Evolutionary conservation across 1,284 basidiomycete species (phyloP), one percentile per base, ranked within the genome.

Genomic region (Phellopilus nigrolimitatus): DNA sequence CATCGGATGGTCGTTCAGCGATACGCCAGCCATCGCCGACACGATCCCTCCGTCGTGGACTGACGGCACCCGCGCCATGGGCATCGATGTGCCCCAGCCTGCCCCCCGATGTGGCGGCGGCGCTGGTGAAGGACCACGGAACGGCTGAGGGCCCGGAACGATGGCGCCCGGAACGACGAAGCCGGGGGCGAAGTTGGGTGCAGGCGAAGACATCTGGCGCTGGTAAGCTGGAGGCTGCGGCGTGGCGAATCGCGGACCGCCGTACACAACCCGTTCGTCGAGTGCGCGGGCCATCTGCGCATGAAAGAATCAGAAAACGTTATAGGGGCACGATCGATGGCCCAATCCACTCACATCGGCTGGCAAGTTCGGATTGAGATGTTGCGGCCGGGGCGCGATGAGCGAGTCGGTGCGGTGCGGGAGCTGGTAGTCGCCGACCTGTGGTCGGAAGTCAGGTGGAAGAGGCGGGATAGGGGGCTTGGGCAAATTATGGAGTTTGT

Each of bases 351-450:
- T 62, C 62, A 83, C 84, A 61, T 84, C 81, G 27, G 74, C 71
- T 15, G 81, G 80, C 1, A 84, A 64, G 57, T 71, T 71, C 13
- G 78, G 80, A 60, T 83, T 78, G 7, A 82, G 49, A 49, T 78
- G 74, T 54, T 83, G 79, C 0, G 86, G 81, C n/a, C 78, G 71
- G 2, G 85, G 86, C 0, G 85, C 84, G 5, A 75, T 75, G 6
- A 88, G 70, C 0, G 84, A 81, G 15, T 78, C 68, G 56, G 74
- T 74, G 53, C 74, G 79, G 55, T 80, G 79, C 19, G 78, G 79
- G 15, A 27, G 36, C 2, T 57, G 57, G 59, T 51, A 58, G 51
- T 56, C 61, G 47, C 24, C 43, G 6, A 17, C 24, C 28, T 39
- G 22, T 22, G 34, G 24, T 12, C 57, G 57, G 28, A 57, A 53